Percentiles rank a stretch among this genome's conserved stretches.
phyloP scores from a whole-genome alignment of 768 basidiomycete genomes.

The Kwoniella botswanensis region DNA sequence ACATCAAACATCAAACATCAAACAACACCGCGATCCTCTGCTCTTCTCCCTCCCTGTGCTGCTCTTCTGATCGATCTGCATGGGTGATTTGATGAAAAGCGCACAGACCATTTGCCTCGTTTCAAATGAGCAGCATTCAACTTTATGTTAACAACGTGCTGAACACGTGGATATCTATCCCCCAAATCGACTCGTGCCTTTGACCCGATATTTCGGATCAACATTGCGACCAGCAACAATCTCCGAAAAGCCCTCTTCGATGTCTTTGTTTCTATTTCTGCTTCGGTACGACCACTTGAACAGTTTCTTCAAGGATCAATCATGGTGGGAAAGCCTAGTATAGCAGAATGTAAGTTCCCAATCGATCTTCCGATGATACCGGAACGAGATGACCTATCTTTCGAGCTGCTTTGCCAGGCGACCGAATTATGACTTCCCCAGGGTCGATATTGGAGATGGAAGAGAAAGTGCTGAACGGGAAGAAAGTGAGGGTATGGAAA shows the following conservation, averaged over 20 bases:
- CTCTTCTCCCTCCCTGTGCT: not conserved
- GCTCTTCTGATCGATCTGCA: not conserved
- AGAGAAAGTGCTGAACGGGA: conserved; percentile 34
- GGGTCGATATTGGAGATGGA: conserved; percentile 51
- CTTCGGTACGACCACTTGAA: not conserved
- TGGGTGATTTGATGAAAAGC: not conserved
- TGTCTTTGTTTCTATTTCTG: no score
- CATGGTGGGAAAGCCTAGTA: conserved; percentile 13
- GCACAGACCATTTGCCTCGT: conserved; percentile 1
- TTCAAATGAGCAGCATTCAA: not conserved
- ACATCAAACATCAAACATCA: no score
- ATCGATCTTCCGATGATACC: not conserved
- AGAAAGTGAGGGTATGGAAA: conserved; percentile 44
- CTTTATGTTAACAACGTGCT: not conserved
- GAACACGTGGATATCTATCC: conserved; percentile 10
- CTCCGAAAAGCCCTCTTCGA: not conserved
- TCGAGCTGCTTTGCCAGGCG: conserved; percentile 29
- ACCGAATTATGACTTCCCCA: conserved; percentile 46
- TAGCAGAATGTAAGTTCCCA: conserved; percentile 21
- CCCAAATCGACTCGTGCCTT: not conserved
- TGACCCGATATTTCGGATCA: conserved; percentile 6
- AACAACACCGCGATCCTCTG: not conserved
- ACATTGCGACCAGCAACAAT: not conserved
- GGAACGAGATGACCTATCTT: not conserved
- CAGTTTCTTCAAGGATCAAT: not conserved